Conservation (phyloP, 305 asterid species). For the Plantago coronopus region DNA sequence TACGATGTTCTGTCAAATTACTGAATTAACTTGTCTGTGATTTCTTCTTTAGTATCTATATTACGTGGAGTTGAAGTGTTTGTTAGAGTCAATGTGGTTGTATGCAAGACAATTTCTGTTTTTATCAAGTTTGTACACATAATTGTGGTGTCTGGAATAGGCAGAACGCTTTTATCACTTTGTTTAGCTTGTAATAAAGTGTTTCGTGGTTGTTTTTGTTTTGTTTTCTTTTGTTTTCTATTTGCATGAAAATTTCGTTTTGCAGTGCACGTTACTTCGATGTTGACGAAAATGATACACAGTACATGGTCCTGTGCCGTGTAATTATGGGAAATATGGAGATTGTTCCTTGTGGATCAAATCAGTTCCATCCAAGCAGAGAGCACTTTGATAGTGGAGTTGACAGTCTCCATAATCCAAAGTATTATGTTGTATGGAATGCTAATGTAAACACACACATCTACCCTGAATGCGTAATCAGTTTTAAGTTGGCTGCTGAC, state of each 20-base stretch:
- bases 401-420: constrained; percentile 65
- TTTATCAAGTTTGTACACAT: no score
- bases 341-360: constrained; percentile 58
- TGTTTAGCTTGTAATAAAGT: not conserved
- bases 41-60: no score
- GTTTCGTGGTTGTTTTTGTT: constrained; percentile 4
- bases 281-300: constrained; percentile 80
- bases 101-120: no score
- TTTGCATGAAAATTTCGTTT: constrained; percentile 27
- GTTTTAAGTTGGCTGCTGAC: constrained; percentile 62
- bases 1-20: no score
- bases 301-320: constrained; percentile 67
- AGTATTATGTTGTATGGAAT: constrained; percentile 68
- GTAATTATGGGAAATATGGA: constrained; percentile 93
- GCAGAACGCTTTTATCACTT: not conserved
- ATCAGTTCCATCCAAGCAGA: constrained; percentile 75
- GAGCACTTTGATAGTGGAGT: constrained; percentile 84
- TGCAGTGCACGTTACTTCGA: constrained; percentile 61
- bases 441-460: constrained; percentile 74
- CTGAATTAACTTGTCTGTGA: no score
- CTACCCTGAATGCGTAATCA: constrained; percentile 71
- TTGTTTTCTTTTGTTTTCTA: constrained; percentile 18
- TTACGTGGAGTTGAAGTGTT: no score
- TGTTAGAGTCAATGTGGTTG: no score
- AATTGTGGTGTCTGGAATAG: no score